A percentile compares a stretch with the other conserved stretches of the same genome.
phyloP scores from a whole-genome alignment of 352 stramenopile species.

The Globisporangium carolinianum region DNA sequence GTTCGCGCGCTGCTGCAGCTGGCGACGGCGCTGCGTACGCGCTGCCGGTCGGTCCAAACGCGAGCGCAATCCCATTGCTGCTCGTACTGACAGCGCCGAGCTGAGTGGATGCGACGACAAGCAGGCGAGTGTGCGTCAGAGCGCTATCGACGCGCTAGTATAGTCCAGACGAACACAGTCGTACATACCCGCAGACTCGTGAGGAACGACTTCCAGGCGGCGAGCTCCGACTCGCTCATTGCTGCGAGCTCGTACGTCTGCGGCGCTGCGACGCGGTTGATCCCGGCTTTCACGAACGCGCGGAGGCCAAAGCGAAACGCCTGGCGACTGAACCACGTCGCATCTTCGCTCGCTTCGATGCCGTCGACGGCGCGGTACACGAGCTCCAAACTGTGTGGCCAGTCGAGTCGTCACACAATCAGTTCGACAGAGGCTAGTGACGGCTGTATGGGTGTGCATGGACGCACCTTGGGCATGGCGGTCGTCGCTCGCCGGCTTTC shows the following conservation, averaged over 20 bases:
- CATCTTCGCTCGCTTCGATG: slow-evolving; percentile 42
- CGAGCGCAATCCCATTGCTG: slow-evolving; percentile 17
- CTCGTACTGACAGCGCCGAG: background rate
- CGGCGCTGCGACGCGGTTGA: slow-evolving; percentile 54
- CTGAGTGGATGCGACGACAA: slow-evolving; percentile 7
- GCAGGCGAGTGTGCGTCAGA: background rate
- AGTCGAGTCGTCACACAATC: background rate
- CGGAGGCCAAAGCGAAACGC: slow-evolving; percentile 63
- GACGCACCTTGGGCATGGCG: slow-evolving; percentile 47
- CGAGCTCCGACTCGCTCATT: slow-evolving; percentile 43
- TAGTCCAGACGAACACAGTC: background rate
- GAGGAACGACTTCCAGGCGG: slow-evolving; percentile 69
- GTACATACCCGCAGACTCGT: slow-evolving; percentile 36
- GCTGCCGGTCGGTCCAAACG: slow-evolving; percentile 15
- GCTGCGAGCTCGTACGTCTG: slow-evolving; percentile 62
- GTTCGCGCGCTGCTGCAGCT: slow-evolving; percentile 33
- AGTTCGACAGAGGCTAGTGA: background rate
- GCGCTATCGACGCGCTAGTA: background rate
- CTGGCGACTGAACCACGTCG: slow-evolving; percentile 62
- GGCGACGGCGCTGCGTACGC: slow-evolving; percentile 4
- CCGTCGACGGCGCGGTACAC: slow-evolving; percentile 56
- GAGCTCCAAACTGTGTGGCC: slow-evolving; percentile 29
- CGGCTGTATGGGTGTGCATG: too few species aligned
- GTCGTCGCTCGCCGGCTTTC: slow-evolving; percentile 62
- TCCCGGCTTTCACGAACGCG: slow-evolving; percentile 51